phyloP scores from a whole-genome alignment of 805 yeast species.

The Wickerhamiella qilinensis region DNA sequence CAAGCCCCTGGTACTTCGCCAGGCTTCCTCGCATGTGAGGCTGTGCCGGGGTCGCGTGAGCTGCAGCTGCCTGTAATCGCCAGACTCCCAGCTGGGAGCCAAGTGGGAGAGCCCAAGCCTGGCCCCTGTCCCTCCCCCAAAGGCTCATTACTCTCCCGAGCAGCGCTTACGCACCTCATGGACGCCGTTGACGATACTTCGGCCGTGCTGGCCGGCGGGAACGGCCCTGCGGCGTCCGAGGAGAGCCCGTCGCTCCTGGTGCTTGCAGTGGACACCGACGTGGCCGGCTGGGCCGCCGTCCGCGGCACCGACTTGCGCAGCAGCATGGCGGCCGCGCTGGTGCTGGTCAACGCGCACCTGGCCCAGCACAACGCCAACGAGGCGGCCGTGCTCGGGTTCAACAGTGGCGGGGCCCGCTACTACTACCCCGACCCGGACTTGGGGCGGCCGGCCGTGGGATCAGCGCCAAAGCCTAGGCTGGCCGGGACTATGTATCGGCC shows the following conservation, averaged over 20 bases:
- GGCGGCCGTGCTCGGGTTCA: constrained; percentile 67
- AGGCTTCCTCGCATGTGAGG: too few relatives aligned
- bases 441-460: background rate
- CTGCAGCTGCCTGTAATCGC: too few relatives aligned
- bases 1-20: too few relatives aligned
- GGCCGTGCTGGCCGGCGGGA: constrained; percentile 7
- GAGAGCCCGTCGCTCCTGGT: constrained; percentile 69
- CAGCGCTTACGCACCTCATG: too few relatives aligned
- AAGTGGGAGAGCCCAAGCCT: too few relatives aligned
- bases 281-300: constrained; percentile 42
- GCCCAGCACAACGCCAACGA: constrained; percentile 71
- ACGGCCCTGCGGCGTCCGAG: constrained; percentile 23
- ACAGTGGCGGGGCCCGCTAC: constrained; percentile 50
- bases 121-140: too few relatives aligned
- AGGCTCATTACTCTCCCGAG: too few relatives aligned
- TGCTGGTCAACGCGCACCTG: constrained; percentile 74
- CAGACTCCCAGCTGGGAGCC: too few relatives aligned
- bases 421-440: constrained; percentile 38
- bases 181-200: constrained; percentile 23
- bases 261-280: constrained; percentile 63
- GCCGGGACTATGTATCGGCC: constrained; percentile 58
- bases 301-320: constrained; percentile 30
- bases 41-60: too few relatives aligned
- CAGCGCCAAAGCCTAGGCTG: background rate
- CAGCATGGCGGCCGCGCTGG: constrained; percentile 48